phyloP scores from a whole-genome alignment of 2,329 filamentous ascomycete species.

The Coniochaeta pulveracea region DNA sequence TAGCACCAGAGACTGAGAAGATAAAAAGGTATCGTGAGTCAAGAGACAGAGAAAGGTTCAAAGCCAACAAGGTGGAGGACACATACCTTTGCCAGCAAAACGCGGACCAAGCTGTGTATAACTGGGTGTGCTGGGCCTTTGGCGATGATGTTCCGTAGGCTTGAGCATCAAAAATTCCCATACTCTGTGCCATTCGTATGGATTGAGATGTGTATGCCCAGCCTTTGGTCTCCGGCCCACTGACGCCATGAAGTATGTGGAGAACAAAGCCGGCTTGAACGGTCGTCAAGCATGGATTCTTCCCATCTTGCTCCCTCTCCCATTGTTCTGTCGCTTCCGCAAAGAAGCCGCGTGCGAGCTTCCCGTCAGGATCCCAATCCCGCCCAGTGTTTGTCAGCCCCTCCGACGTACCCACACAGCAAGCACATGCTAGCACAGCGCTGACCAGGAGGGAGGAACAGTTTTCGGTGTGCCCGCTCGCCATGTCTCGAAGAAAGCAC shows the following conservation, averaged over 20 bases:
- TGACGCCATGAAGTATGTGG: conserved; percentile 17
- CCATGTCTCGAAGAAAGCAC: conserved; percentile 27
- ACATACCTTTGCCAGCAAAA: conserved; percentile 21
- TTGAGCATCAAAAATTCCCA: conserved; percentile 17
- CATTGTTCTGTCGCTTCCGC: conserved; percentile 17
- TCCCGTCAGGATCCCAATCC: conserved; percentile 22
- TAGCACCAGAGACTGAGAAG: conserved; percentile 10
- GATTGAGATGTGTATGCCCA: conserved; percentile 20
- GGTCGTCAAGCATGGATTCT: conserved; percentile 15
- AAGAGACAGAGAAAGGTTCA: conserved; percentile 1
- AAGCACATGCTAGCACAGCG: conserved; percentile 13
- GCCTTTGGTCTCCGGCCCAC: conserved; percentile 25
- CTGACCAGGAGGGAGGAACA: conserved; percentile 29
- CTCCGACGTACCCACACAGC: conserved; percentile 18
- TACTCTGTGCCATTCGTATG: conserved; percentile 18
- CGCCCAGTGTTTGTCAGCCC: conserved; percentile 14
- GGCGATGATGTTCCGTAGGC: background rate
- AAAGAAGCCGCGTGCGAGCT: conserved; percentile 21
- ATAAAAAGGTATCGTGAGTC: background rate
- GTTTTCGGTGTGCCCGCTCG: conserved; percentile 15
- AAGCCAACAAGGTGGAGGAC: background rate
- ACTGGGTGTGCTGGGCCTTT: conserved; percentile 5
- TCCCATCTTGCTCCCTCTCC: conserved; percentile 10
- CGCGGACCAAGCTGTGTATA: conserved; percentile 20
- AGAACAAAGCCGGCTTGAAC: conserved; percentile 22